Percentiles rank a stretch among this genome's conserved stretches.
These are phyloP conservation scores for Sporothrix protearum DNA, from an alignment of 2,329 filamentous ascomycete species.

Conservation along the genomic window DNA sequence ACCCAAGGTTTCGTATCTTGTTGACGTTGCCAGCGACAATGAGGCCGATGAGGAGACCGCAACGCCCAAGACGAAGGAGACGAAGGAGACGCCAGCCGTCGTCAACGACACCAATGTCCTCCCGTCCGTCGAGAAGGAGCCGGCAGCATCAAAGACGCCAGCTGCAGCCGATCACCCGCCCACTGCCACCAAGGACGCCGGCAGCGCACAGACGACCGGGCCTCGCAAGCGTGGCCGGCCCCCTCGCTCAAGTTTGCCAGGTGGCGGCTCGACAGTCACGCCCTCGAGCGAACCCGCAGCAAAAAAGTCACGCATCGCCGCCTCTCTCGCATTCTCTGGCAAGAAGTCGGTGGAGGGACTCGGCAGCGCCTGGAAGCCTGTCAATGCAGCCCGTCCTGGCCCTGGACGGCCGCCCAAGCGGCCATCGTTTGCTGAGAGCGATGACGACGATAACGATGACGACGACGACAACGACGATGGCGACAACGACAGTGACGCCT, in stretches of 20 bases:
- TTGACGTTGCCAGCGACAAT: constrained; percentile 20
- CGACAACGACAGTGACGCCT: constrained; percentile 27
- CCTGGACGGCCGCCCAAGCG: background rate
- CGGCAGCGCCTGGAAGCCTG: constrained; percentile 21
- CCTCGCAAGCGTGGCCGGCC: constrained; percentile 25
- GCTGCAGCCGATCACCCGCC: background rate
- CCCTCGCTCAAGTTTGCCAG: constrained; percentile 3
- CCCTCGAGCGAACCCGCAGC: constrained; percentile 29
- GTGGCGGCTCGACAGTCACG: background rate
- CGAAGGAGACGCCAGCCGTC: constrained; percentile 5
- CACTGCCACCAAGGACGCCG: background rate
- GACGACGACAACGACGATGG: constrained; percentile 35
- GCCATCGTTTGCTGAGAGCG: background rate
- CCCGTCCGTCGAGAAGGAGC: background rate
- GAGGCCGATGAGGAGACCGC: constrained; percentile 19
- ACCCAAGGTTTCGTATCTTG: constrained; percentile 24
- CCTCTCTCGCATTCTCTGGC: background rate
- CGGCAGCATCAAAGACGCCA: background rate
- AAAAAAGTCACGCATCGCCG: constrained; percentile 24
- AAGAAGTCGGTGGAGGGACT: constrained; percentile 1
- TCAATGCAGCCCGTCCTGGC: background rate
- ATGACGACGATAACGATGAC: constrained; percentile 23
- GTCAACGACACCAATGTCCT: background rate
- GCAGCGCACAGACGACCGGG: constrained; percentile 15
- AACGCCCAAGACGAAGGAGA: background rate